phyloP scores from a whole-genome alignment of 768 basidiomycete genomes.

The Sistotremastrum niveocremeum region DNA sequence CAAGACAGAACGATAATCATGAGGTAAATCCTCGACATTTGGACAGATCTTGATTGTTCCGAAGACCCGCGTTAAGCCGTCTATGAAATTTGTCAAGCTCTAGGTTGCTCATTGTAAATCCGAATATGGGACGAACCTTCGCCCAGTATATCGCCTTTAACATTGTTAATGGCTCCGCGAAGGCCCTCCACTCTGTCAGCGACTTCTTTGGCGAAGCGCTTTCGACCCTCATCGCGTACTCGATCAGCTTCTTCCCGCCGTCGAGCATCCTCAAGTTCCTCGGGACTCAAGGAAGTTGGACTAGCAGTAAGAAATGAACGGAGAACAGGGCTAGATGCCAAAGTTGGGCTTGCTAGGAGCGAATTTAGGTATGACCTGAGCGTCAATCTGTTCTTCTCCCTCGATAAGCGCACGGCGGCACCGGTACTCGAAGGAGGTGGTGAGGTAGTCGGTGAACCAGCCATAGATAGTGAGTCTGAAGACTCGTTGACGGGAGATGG shows the following conservation, averaged over 20 bases:
- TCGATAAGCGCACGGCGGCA: constrained; percentile 36
- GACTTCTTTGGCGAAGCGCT: constrained; percentile 78
- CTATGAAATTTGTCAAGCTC: constrained; percentile 24
- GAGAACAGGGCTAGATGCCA: constrained; percentile 81
- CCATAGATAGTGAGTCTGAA: constrained; percentile 3
- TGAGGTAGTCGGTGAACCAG: constrained; percentile 2
- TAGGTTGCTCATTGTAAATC: constrained; percentile 1
- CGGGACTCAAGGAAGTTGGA: constrained; percentile 49
- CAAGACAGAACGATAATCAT: constrained; percentile 75
- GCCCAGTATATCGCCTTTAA: constrained; percentile 90
- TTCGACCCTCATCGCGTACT: constrained; percentile 75
- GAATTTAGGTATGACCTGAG: constrained; percentile 85
- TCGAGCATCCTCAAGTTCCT: constrained; percentile 69
- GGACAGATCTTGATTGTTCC: constrained; percentile 73
- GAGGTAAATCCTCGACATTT: constrained; percentile 61
- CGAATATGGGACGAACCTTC: constrained; percentile 34
- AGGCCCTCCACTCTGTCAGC: constrained; percentile 75
- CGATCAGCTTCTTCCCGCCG: constrained; percentile 81
- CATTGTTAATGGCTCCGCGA: constrained; percentile 66
- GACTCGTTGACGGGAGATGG: not conserved
- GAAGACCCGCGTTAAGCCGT: constrained; percentile 84
- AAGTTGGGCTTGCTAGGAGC: constrained; percentile 51
- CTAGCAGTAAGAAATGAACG: constrained; percentile 72
- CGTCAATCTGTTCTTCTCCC: constrained; percentile 93
- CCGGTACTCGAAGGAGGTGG: constrained; percentile 12